Conservation (phyloP, 768 basidiomycete species). For the Mrakia gelida region DNA sequence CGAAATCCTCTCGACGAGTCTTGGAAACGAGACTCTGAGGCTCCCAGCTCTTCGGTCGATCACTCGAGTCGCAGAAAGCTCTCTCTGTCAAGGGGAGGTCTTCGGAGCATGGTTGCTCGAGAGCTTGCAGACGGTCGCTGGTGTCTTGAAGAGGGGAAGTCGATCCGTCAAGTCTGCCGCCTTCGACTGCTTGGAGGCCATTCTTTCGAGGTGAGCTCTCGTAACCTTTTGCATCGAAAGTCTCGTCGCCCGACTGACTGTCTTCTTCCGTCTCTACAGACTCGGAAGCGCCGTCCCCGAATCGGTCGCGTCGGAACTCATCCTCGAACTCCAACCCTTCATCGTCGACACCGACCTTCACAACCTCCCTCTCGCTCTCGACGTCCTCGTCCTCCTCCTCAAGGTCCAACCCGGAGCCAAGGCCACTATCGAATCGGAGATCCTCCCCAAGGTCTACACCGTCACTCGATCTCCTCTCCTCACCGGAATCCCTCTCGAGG, state of each 20-base stretch:
- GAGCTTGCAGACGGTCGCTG: conserved; percentile 70
- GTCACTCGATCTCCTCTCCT: conserved; percentile 75
- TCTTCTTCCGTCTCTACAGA: neutral
- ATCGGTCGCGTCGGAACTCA: conserved; percentile 44
- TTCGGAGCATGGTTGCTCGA: conserved; percentile 66
- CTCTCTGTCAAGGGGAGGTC: conserved; percentile 37
- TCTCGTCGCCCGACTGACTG: neutral
- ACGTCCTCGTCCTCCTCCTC: conserved; percentile 55
- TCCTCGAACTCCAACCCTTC: conserved; percentile 70
- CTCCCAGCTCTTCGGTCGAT: conserved; percentile 63
- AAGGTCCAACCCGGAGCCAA: conserved; percentile 36
- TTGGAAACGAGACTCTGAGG: conserved; percentile 46
- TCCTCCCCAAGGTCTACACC: conserved; percentile 43
- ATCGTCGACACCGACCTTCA: conserved; percentile 71
- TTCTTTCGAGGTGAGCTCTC: conserved; percentile 59
- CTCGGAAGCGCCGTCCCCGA: conserved; percentile 7
- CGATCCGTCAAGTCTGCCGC: conserved; percentile 71
- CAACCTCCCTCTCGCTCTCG: conserved; percentile 53
- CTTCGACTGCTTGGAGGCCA: conserved; percentile 68
- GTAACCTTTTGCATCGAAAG: neutral
- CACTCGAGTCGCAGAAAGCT: conserved; percentile 64
- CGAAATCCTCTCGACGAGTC: conserved; percentile 40
- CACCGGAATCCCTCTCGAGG: conserved; percentile 71
- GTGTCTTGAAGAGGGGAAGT: conserved; percentile 71
- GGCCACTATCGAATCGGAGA: conserved; percentile 36